Evolutionary conservation across 2,329 filamentous ascomycete species (phyloP).

Genomic region (Colletotrichum paranaense): DNA sequence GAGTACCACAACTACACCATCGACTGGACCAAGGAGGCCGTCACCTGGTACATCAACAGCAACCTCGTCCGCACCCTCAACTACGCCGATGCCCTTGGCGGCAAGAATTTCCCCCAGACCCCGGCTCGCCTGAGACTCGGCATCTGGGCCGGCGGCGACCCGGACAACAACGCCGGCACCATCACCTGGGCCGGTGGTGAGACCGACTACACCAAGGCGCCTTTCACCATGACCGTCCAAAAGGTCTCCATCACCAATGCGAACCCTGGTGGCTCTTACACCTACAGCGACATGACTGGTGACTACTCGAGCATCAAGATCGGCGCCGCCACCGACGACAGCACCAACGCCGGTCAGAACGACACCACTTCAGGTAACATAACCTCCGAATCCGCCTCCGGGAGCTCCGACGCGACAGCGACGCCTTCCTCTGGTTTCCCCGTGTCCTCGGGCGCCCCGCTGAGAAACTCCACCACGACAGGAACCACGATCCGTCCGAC

Average conservation of each 20-base stretch:
- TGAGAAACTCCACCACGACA: conserved; percentile 10
- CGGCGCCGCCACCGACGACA: conserved; percentile 15
- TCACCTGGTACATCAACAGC: conserved; percentile 69
- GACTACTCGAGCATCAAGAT: conserved; percentile 40
- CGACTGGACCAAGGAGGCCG: conserved; percentile 63
- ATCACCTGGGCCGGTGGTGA: conserved; percentile 64
- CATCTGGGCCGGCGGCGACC: conserved; percentile 54
- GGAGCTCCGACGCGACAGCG: background rate
- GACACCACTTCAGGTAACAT: conserved; percentile 23
- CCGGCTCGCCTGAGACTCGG: conserved; percentile 64
- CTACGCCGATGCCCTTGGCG: conserved; percentile 58
- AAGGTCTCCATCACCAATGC: conserved; percentile 56
- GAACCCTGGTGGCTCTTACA: conserved; percentile 47
- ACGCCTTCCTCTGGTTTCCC: conserved; percentile 19
- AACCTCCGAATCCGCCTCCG: background rate
- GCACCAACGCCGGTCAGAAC: conserved; percentile 31
- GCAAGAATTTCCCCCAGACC: conserved; percentile 68
- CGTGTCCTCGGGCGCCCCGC: conserved; percentile 5
- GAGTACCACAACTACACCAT: conserved; percentile 66
- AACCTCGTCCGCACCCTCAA: conserved; percentile 60
- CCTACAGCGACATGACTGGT: conserved; percentile 41
- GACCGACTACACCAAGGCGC: conserved; percentile 50
- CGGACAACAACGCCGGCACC: conserved; percentile 51
- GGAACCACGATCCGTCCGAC: conserved; percentile 12
- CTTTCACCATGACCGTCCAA: conserved; percentile 69